Conservation (phyloP, 768 basidiomycete genomes). For the Mycena leptocephala region DNA sequence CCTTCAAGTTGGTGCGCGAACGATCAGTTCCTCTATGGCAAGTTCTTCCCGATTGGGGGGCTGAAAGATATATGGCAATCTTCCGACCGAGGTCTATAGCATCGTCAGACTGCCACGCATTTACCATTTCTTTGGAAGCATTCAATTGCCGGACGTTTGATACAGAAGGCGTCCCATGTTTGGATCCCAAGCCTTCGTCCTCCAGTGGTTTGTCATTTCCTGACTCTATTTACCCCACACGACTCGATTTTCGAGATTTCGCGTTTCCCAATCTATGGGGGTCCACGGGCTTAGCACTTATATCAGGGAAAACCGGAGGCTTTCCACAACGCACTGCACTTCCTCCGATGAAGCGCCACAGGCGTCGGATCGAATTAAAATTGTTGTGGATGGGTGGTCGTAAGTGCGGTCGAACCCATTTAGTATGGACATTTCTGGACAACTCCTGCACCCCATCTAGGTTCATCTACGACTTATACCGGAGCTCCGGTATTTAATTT, state of each 20-base stretch:
- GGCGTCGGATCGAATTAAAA: conserved; percentile 49
- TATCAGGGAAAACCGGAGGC: conserved; percentile 63
- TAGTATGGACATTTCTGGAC: conserved; percentile 22
- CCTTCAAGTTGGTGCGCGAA: neutral
- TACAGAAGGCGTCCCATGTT: neutral
- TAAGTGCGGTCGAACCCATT: conserved; percentile 61
- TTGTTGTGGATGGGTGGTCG: conserved; percentile 93
- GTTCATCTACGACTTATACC: conserved; percentile 82
- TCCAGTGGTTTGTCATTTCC: neutral
- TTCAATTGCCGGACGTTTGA: neutral
- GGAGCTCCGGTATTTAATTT: conserved; percentile 55
- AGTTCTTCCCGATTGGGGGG: neutral
- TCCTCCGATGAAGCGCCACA: conserved; percentile 34
- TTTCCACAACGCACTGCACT: conserved; percentile 53
- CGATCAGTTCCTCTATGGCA: neutral
- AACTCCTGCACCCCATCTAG: conserved; percentile 53
- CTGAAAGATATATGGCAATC: neutral
- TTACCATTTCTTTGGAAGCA: neutral
- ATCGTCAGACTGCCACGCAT: neutral
- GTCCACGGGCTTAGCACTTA: conserved; percentile 70
- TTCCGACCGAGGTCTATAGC: neutral
- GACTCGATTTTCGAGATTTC: too few species aligned
- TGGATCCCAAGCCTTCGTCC: neutral
- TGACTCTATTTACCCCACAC: neutral
- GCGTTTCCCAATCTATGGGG: conserved; percentile 55